Evolutionary conservation across 2,329 filamentous ascomycete species (phyloP).

Genomic region (Verticillium longisporum): DNA sequence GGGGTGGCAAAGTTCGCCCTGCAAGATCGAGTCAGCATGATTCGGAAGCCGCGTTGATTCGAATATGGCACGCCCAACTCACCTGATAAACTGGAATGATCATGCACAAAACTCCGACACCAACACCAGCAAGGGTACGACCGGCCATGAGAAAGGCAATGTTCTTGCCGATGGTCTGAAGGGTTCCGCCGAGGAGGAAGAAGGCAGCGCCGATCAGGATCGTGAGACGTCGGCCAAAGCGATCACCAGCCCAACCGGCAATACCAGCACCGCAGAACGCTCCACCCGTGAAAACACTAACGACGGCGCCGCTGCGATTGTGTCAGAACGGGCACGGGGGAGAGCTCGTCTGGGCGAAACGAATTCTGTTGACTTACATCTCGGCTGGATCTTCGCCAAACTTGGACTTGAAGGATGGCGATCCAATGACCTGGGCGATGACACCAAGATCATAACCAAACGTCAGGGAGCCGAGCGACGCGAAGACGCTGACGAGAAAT

Average conservation of each 20-base stretch:
- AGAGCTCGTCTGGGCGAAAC: neutral
- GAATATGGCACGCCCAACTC: slow-evolving; percentile 14
- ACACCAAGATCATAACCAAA: slow-evolving; percentile 51
- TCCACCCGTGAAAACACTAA: slow-evolving; percentile 66
- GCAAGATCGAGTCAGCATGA: neutral
- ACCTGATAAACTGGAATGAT: slow-evolving; percentile 63
- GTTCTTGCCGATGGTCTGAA: slow-evolving; percentile 62
- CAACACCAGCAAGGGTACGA: slow-evolving; percentile 60
- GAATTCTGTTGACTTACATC: neutral
- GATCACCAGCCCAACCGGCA: slow-evolving; percentile 58
- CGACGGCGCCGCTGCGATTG: slow-evolving; percentile 7
- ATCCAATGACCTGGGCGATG: slow-evolving; percentile 45
- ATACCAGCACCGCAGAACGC: slow-evolving; percentile 64
- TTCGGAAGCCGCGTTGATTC: slow-evolving; percentile 17
- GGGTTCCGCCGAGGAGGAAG: slow-evolving; percentile 63
- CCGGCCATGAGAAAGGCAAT: slow-evolving; percentile 61
- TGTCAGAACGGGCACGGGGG: neutral
- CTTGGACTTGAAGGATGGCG: slow-evolving; percentile 30
- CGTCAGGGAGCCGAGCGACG: slow-evolving; percentile 47
- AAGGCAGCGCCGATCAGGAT: slow-evolving; percentile 64
- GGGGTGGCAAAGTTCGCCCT: slow-evolving; percentile 68
- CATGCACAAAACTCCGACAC: slow-evolving; percentile 34
- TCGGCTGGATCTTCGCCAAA: slow-evolving; percentile 23
- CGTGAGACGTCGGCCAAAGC: slow-evolving; percentile 61
- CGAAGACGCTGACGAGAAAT: slow-evolving; percentile 47